Percentiles rank a stretch among this genome's conserved stretches.
phyloP scores from a whole-genome alignment of 2,329 filamentous ascomycete genomes.

The Claviceps pazoutovae region DNA sequence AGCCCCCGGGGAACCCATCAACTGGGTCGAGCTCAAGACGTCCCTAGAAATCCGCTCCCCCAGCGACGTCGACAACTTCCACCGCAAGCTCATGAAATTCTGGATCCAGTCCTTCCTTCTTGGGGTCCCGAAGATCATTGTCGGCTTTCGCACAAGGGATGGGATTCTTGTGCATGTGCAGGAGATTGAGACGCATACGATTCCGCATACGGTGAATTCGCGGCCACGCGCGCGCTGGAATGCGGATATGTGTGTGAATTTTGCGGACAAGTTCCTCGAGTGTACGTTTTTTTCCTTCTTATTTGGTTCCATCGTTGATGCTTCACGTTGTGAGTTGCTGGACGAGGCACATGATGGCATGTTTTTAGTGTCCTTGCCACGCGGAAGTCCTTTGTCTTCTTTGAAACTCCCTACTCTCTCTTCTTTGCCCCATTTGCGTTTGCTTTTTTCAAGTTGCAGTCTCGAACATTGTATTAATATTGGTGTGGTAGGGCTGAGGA shows the following conservation, averaged over 20 bases:
- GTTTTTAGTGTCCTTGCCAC: not conserved
- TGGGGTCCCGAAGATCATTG: conserved; percentile 80
- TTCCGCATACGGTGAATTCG: conserved; percentile 62
- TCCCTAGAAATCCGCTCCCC: conserved; percentile 55
- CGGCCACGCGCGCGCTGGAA: conserved; percentile 63
- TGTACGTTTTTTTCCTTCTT: conserved; percentile 37
- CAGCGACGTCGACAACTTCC: conserved; percentile 60
- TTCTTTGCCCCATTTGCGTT: not conserved
- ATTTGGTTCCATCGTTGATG: not conserved
- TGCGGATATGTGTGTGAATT: conserved; percentile 87
- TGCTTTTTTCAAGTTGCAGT: too few species aligned
- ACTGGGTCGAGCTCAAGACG: conserved; percentile 95
- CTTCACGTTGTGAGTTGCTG: too few species aligned
- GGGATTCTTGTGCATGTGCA: conserved; percentile 61
- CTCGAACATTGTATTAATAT: not conserved
- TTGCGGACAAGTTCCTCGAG: conserved; percentile 61
- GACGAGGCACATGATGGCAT: too few species aligned
- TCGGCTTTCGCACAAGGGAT: conserved; percentile 65
- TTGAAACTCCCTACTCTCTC: not conserved
- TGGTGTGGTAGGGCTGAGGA: conserved; percentile 41
- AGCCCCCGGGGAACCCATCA: conserved; percentile 50
- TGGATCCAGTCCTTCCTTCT: conserved; percentile 96
- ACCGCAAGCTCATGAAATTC: conserved; percentile 84
- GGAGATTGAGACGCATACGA: conserved; percentile 64
- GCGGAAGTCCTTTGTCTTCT: not conserved